phyloP scores from a whole-genome alignment of 2,329 filamentous ascomycete genomes.

The Pseudogymnoascus sp. region DNA sequence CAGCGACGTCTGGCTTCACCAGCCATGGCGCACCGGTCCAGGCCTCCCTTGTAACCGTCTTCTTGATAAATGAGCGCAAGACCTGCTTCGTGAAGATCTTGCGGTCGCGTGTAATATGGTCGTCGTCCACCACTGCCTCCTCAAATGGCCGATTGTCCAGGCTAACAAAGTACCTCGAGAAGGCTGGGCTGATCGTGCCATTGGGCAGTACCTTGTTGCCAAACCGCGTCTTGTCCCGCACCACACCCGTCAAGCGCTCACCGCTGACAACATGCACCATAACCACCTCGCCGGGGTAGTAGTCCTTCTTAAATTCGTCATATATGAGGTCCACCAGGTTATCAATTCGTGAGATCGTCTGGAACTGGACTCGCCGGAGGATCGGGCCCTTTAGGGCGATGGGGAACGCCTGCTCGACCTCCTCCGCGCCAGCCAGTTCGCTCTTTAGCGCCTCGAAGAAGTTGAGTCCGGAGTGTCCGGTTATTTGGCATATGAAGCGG shows the following conservation, averaged over 20 bases:
- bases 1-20: conserved; percentile 79
- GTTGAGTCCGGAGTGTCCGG: conserved; percentile 80
- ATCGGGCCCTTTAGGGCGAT: conserved; percentile 87
- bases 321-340: conserved; percentile 63
- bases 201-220: conserved; percentile 55
- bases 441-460: conserved; percentile 91
- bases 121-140: conserved; percentile 72
- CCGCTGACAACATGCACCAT: conserved; percentile 63
- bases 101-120: conserved; percentile 77
- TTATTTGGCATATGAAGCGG: conserved; percentile 92
- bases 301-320: conserved; percentile 79
- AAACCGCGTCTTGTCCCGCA: conserved; percentile 80
- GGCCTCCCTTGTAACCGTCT: conserved; percentile 81
- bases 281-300: conserved; percentile 82
- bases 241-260: conserved; percentile 63
- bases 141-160: conserved; percentile 60
- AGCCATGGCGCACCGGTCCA: conserved; percentile 97
- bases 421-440: conserved; percentile 76
- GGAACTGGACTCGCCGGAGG: conserved; percentile 84
- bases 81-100: conserved; percentile 94
- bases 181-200: conserved; percentile 62
- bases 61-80: conserved; percentile 87
- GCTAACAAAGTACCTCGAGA: conserved; percentile 74
- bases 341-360: conserved; percentile 81
- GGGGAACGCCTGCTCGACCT: conserved; percentile 87